These are phyloP conservation scores for Coprinopsis marcescibilis DNA, from an alignment of 768 basidiomycete species.

Conservation along the genomic window DNA sequence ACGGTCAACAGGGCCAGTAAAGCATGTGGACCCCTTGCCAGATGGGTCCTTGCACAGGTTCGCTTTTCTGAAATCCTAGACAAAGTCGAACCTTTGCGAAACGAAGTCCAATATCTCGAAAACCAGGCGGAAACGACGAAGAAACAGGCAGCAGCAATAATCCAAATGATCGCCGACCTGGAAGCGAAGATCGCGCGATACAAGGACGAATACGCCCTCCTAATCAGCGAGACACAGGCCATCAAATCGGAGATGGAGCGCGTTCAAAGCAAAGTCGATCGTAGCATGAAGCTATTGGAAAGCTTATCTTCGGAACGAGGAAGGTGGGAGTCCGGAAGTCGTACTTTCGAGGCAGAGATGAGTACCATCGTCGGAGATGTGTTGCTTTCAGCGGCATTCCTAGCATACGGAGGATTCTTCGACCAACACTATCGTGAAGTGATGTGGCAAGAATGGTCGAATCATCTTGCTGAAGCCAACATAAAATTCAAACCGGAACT, in stretches of 20 bases:
- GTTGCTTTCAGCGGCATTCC: conserved; percentile 89
- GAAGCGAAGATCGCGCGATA: conserved; percentile 89
- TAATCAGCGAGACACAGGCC: conserved; percentile 95
- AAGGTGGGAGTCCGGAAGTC: conserved; percentile 93
- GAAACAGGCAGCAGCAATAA: conserved; percentile 85
- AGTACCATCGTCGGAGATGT: conserved; percentile 98
- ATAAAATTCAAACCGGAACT: conserved; percentile 91
- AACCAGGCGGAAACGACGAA: conserved; percentile 92
- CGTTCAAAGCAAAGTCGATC: conserved; percentile 94
- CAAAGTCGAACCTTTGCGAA: conserved; percentile 91
- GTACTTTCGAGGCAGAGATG: conserved; percentile 97
- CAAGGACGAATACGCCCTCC: conserved; percentile 94
- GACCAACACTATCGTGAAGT: conserved; percentile 96
- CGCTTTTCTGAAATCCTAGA: conserved; percentile 96
- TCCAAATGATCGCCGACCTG: conserved; percentile 87
- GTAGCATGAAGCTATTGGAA: conserved; percentile 91
- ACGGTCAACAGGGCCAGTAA: conserved; percentile 91
- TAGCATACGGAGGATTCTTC: conserved; percentile 97
- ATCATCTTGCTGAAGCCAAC: conserved; percentile 81
- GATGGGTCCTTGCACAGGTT: conserved; percentile 97
- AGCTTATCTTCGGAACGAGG: conserved; percentile 91
- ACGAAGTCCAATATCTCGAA: conserved; percentile 92
- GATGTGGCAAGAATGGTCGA: conserved; percentile 96
- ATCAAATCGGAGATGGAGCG: conserved; percentile 98
- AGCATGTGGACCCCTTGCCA: conserved; percentile 96